Conservation (phyloP, 148 eudicot species). For the Persicaria maculosa region DNA sequence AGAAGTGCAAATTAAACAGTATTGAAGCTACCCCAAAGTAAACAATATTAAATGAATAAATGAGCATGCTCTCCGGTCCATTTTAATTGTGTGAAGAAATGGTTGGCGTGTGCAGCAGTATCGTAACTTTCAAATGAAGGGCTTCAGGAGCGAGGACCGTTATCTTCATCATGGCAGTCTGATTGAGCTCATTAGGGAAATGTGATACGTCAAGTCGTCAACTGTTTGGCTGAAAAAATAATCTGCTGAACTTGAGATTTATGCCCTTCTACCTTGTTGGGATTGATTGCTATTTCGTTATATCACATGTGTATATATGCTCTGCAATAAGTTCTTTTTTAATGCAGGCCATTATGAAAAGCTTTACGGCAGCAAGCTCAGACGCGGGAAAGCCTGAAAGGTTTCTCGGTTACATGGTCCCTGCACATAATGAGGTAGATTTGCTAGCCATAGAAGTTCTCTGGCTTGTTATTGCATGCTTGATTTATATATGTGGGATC, state of each 20-base stretch:
- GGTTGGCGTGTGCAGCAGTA: background rate
- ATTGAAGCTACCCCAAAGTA: no score
- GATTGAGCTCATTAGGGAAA: background rate
- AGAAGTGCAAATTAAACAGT: no score
- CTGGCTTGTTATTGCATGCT: background rate
- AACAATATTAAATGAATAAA: no score
- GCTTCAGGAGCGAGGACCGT: background rate
- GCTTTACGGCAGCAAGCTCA: conserved; percentile 52
- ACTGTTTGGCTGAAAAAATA: background rate
- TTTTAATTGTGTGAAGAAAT: background rate
- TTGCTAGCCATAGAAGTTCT: background rate
- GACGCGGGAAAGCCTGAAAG: conserved; percentile 63
- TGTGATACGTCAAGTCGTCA: background rate
- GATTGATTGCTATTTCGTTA: background rate
- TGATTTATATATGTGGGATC: background rate
- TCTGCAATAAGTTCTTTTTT: conserved; percentile 9
- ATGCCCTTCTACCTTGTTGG: background rate
- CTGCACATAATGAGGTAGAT: conserved; percentile 67
- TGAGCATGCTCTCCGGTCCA: no score
- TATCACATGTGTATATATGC: background rate
- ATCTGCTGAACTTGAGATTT: background rate
- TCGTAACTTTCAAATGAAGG: background rate
- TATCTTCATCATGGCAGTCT: background rate
- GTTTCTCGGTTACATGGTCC: conserved; percentile 91
- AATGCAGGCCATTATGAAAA: conserved; percentile 86